Conservation (phyloP, 2,329 filamentous ascomycete species). For the Fusarium solani-melongenae region DNA sequence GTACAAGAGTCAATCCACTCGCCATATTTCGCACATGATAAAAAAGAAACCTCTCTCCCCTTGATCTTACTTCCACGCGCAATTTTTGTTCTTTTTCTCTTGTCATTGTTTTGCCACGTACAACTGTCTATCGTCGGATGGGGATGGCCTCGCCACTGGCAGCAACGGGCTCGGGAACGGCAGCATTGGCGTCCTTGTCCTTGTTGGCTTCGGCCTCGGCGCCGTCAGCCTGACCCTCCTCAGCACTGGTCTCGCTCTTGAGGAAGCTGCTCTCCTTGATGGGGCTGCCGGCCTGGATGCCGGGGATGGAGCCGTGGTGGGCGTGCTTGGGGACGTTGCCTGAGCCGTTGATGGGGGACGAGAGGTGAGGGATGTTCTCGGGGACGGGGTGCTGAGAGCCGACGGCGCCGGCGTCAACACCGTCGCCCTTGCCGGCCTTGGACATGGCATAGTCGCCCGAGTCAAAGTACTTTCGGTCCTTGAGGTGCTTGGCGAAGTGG, state of each 20-base stretch:
- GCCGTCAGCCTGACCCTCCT: conserved; percentile 54
- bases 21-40: conserved; percentile 15
- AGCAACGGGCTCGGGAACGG: conserved; percentile 32
- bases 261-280: conserved; percentile 92
- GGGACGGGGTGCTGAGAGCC: conserved; percentile 94
- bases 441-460: conserved; percentile 95
- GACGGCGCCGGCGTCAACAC: conserved; percentile 92
- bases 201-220: conserved; percentile 46
- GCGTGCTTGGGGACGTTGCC: conserved; percentile 51
- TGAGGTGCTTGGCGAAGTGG: conserved; percentile 96
- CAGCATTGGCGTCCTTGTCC: conserved; percentile 51
- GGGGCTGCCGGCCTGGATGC: conserved; percentile 77
- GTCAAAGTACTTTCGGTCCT: conserved; percentile 99
- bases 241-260: conserved; percentile 81
- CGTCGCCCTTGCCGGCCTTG: conserved; percentile 96
- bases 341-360: conserved; percentile 67
- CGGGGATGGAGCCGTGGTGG: conserved; percentile 56
- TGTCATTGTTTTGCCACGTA: conserved; percentile 4
- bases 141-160: conserved; percentile 62
- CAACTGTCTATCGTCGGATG: conserved; percentile 65
- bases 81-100: conserved; percentile 1
- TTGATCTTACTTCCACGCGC: conserved; percentile 1
- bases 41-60: not conserved
- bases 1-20: conserved; percentile 20
- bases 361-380: conserved; percentile 93